Base-by-base conservation (phyloP, 805 yeast species). In the Saccharomyces eubayanus region DNA sequence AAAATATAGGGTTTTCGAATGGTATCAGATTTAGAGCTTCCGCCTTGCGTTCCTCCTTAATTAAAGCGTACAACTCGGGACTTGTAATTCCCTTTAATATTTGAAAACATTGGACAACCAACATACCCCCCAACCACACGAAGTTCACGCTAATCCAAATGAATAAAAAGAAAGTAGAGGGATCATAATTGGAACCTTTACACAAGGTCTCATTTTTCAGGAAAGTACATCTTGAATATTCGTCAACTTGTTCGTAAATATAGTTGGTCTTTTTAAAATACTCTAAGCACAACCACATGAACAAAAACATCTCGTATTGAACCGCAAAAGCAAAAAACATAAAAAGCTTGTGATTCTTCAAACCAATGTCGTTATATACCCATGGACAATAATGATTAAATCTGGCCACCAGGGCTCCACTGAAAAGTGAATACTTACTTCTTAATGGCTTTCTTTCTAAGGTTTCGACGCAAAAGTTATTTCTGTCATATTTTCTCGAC, bases 351-450 rank as follows among this genome's bases (percentile, higher is more conserved):
- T 92, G 98, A 68, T 91, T 92, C 61, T 92, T 76, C 28, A 89
- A 78, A 0, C 96, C 98, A 55, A 92, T 76, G 55, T 90, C 94
- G 64, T 92, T 94, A 67, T 81, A 84, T 10, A 87, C 79, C 98
- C 98, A 94, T 0, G 97, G 96, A 67, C 99, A 94, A 61, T 82
- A 87, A 67, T 94, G 99, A 65, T 92, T 98, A 65, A 84, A 89
- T 56, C 87, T 76, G 0, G 96, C 94, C 28, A 92, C 80, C 46
- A 88, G 77, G 28, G 77, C 73, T 48, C 78, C 76, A 45, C 77
- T 76, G 53, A 75, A 67, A 31, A 74, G 69, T n/a, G 94, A 87
- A 67, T 80, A 90, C 62, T 80, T 85, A 10, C 95, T 80, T 60
- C 98, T 76, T 48, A 89, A 70, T 0, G 98, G 97, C 59, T 82